Base-by-base conservation (phyloP, 768 basidiomycete genomes). In the Lactarius hatsudake region DNA sequence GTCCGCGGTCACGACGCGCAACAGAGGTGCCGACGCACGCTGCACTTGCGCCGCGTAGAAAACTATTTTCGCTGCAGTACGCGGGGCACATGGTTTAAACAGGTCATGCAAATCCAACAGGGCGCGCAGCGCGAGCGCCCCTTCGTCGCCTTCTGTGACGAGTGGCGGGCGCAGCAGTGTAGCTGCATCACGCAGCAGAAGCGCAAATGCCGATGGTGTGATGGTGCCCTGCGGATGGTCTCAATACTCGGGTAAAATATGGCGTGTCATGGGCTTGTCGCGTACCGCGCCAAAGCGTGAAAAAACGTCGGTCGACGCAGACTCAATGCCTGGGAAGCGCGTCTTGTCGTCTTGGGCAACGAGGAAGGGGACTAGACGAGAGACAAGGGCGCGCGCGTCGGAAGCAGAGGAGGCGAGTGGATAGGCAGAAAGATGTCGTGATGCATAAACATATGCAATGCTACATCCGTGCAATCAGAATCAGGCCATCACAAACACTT, bases 31-130 rank as follows among this genome's bases (percentile, higher is more conserved):
- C 2, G 64, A 32, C 18, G 36, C 59, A 17, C 55, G 64, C 30
- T 23, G 32, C 5, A 87, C 73, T 70, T 88, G 84, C 8, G 87
- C 88, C 5, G 85, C 85, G 69, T 93, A 93, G 76, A 88, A 93
- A 17, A 80, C 75, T 30, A 92, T 70, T 76, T 91, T 93, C 70
- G 85, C 85, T 10, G 79, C 74, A 59, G 84, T 75, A 71, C 83
- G 83, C 15, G 67, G 26, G 9, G 57, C 30, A 36, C 38, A 13
- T 59, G 9, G 66, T 18, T 62, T 62, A 74, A 84, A 87, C 36
- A 89, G 72, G 10, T 51, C 48, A 5, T 51, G 48, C 23, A 51
- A 63, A 76, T 90, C 89, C 2, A 87, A 87, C 20, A 90, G 75
- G 9, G 82, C 83, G 48, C 48, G 48, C n/a, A 51, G 48, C 23